These are phyloP conservation scores for Eutrema salsugineum DNA, from an alignment of 441 rosid genomes.

Conservation along the genomic window DNA sequence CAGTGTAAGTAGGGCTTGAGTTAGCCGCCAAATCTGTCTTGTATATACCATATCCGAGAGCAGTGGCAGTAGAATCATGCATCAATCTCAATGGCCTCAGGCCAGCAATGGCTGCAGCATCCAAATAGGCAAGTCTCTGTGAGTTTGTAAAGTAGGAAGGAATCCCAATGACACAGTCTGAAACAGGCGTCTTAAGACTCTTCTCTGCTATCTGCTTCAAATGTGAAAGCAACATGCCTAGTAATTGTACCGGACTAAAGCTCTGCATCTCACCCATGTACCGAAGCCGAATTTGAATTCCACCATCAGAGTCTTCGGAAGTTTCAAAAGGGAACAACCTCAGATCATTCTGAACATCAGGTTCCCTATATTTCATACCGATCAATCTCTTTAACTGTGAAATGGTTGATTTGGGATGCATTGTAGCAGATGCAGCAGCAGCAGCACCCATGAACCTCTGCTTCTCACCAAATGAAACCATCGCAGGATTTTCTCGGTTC, in stretches of 20 bases:
- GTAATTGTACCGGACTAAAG: slow-evolving; percentile 73
- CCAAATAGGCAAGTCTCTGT: slow-evolving; percentile 79
- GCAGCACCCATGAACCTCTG: slow-evolving; percentile 90
- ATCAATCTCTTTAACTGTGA: slow-evolving; percentile 82
- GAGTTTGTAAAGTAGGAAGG: slow-evolving; percentile 86
- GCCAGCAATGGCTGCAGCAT: slow-evolving; percentile 88
- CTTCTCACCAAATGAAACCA: slow-evolving; percentile 89
- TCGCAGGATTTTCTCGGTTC: slow-evolving; percentile 74
- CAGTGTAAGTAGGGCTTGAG: slow-evolving; percentile 49
- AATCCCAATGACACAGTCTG: slow-evolving; percentile 84
- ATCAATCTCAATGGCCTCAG: slow-evolving; percentile 81
- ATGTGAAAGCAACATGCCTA: slow-evolving; percentile 91
- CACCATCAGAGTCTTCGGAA: slow-evolving; percentile 59
- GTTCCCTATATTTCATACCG: slow-evolving; percentile 63
- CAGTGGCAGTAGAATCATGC: slow-evolving; percentile 93
- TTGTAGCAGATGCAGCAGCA: slow-evolving; percentile 77
- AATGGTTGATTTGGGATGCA: slow-evolving; percentile 83
- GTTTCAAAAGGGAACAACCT: slow-evolving; percentile 72
- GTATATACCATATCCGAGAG: slow-evolving; percentile 94
- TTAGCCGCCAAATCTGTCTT: slow-evolving; percentile 67
- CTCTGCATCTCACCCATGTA: slow-evolving; percentile 66
- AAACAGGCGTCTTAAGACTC: slow-evolving; percentile 57
- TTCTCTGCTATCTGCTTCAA: slow-evolving; percentile 82
- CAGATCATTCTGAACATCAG: slow-evolving; percentile 67
- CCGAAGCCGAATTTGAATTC: slow-evolving; percentile 54